A percentile compares a stretch with the other conserved stretches of the same genome.
phyloP scores from a whole-genome alignment of 1,284 basidiomycete genomes.

The Cystobasidium slooffiae region DNA sequence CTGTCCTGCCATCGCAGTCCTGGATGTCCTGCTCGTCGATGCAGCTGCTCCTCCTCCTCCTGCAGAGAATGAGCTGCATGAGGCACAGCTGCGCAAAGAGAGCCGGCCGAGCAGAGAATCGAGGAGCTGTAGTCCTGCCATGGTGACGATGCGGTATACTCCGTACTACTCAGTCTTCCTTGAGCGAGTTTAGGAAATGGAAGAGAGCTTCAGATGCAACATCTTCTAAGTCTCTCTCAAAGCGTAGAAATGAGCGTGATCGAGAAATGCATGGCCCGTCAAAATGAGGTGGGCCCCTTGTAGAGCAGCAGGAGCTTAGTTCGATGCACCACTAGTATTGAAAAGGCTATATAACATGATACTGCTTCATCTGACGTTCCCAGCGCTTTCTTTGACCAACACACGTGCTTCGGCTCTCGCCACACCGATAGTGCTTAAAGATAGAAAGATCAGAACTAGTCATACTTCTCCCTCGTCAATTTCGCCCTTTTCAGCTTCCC shows the following conservation, averaged over 20 bases:
- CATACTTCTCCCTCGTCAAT: too few relatives aligned
- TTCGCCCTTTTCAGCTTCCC: not conserved
- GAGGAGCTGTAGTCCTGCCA: constrained; percentile 25
- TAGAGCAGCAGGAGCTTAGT: too few relatives aligned
- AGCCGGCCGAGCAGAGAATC: constrained; percentile 33
- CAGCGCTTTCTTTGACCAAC: not conserved
- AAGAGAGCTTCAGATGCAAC: not conserved
- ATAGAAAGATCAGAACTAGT: too few relatives aligned
- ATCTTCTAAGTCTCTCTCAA: not conserved
- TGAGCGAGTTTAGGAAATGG: not conserved
- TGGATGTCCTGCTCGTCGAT: not conserved
- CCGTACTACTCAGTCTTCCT: too few relatives aligned
- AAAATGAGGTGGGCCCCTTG: too few relatives aligned
- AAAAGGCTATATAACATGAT: not conserved
- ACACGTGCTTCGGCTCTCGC: not conserved
- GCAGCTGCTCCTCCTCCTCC: not conserved
- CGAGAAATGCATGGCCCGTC: too few relatives aligned
- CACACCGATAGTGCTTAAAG: too few relatives aligned
- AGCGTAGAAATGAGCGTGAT: too few relatives aligned
- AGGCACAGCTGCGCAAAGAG: constrained; percentile 18
- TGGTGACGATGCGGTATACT: not conserved
- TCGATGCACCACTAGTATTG: too few relatives aligned
- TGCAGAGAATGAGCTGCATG: constrained; percentile 4
- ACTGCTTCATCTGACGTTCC: not conserved
- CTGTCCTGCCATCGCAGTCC: not conserved